Conservation (phyloP, 2,329 filamentous ascomycete genomes). For the Fragosphaeria purpurea region DNA sequence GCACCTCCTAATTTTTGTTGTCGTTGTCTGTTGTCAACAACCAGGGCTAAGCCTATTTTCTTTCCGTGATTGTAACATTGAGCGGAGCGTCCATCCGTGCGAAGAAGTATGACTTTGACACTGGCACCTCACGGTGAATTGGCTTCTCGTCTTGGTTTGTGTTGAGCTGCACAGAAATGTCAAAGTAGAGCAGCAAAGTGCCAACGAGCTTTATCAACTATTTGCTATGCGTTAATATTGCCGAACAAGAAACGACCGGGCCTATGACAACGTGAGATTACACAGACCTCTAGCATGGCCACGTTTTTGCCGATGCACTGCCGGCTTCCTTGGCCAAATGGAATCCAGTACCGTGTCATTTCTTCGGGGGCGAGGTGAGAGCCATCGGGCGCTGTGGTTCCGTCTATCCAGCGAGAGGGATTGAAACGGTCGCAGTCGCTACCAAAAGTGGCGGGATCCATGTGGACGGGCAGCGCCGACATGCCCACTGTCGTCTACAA, state of each 20-base stretch:
- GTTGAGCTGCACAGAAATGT: not conserved
- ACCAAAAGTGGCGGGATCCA: not conserved
- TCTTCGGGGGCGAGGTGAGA: slow-evolving; percentile 1
- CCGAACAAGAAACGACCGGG: no score
- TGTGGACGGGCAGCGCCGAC: slow-evolving; percentile 4
- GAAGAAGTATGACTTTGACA: slow-evolving; percentile 7
- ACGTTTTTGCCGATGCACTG: slow-evolving; percentile 8
- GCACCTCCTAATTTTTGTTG: no score
- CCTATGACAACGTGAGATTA: not conserved
- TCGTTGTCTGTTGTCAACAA: no score
- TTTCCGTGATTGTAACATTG: slow-evolving; percentile 2
- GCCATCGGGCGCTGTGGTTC: not conserved
- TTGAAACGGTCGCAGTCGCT: not conserved
- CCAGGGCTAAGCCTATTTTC: not conserved
- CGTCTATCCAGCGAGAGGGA: slow-evolving; percentile 6
- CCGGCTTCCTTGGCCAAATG: slow-evolving; percentile 2
- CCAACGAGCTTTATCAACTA: no score
- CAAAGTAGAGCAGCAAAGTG: no score
- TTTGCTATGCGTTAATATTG: no score
- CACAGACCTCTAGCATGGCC: slow-evolving; percentile 5
- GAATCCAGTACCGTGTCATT: slow-evolving; percentile 7
- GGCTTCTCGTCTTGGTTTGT: no score
- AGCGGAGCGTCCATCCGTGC: slow-evolving; percentile 4
- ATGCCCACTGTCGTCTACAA: slow-evolving; percentile 5
- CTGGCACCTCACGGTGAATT: slow-evolving; percentile 1